Base-by-base conservation (phyloP, 2,329 filamentous ascomycete genomes). In the Microsporum canis region DNA sequence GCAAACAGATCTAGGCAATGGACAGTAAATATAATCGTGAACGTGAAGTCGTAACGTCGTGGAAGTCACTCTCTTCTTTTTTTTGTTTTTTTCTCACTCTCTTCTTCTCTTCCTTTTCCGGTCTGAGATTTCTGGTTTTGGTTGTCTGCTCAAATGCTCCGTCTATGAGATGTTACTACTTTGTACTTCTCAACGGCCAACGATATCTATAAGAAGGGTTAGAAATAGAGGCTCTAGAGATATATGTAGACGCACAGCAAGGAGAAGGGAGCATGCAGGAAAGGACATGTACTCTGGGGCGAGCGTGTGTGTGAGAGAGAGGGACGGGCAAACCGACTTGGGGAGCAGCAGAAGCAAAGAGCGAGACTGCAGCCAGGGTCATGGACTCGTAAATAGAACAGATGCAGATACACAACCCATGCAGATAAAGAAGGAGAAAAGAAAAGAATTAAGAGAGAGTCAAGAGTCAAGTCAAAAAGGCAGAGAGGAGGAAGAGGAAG, bases 331-430 rank as follows among this genome's bases (percentile, higher is more conserved):
- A 61, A 68, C 67, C 73, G 70, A 69, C 72, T 68, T 5, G n/a
- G n/a, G 69, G 71, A 66, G 69, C 70, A 72, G 70, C 12, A 68
- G 70, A 62, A 67, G 69, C 67, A 67, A 68, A 68, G 65, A 61
- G 60, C 62, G 64, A 60, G 62, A 65, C 39, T 43, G 64, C 61
- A 64, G 63, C 66, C 70, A 70, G 69, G 68, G 69, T 68, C 66
- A 68, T 68, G 62, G 63, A 66, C 63, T 65, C 64, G 62, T 65
- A 63, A 65, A 64, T 62, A 62, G 65, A 65, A 68, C 64, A 62
- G 65, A 63, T 61, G 51, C 14, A 41, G 56, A 17, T 17, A 38
- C 33, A 57, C 43, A 47, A 56, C 51, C 31, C 31, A 34, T 55
- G 34, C 29, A 55, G 62, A 61, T 57, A 61, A 62, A 61, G 33